Base-by-base conservation (phyloP, 805 yeast species). In the Saccharomycopsis fermentans region DNA sequence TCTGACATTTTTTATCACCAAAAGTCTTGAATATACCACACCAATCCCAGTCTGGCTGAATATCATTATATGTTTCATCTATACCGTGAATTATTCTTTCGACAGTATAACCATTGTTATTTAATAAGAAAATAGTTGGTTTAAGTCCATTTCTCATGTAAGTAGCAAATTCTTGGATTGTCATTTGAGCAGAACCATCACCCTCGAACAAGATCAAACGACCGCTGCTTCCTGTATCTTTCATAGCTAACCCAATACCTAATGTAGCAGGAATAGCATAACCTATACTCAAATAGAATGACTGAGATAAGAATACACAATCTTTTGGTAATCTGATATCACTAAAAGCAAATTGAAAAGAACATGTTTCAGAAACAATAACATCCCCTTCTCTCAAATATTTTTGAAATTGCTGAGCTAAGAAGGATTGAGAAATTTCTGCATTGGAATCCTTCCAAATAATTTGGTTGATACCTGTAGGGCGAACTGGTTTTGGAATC, bases 131-230 rank as follows among this genome's bases (percentile, higher is more conserved):
- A 29, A 91, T 77, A 48, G 85, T 80, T 24, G 96, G 89, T 39
- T 79, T 80, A 48, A 86, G 75, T 19, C 76, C 74, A 62, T 79
- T 74, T 62, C 88, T 79, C 43, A 86, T 69, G 66, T 80, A 81
- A 1, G 88, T 77, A 0, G 89, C 81, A 55, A 84, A 70, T 68
- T 91, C 97, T 75, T 91, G 96, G 58, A 86, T 76, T 4, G 97
- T 90, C 96, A 91, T 87, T 74, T 89, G 96, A 1, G 96, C 92
- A 2, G 96, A 84, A 1, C 97, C 97, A 69, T 91, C 97, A 58
- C 97, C 97, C 74, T 87, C 90, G 17, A 89, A 72, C 26, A 90
- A 74, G 21, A 89, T 75, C 52, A 90, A 76, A 65, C 96, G 79
- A 35, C 83, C 78, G 2, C 65, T 55, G 39, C 67, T 67, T 47